Percentiles rank a stretch among this genome's conserved stretches.
These are phyloP conservation scores for Mortierella sp. DNA, from an alignment of 371 early-diverging fungal genomes.

Conservation along the genomic window DNA sequence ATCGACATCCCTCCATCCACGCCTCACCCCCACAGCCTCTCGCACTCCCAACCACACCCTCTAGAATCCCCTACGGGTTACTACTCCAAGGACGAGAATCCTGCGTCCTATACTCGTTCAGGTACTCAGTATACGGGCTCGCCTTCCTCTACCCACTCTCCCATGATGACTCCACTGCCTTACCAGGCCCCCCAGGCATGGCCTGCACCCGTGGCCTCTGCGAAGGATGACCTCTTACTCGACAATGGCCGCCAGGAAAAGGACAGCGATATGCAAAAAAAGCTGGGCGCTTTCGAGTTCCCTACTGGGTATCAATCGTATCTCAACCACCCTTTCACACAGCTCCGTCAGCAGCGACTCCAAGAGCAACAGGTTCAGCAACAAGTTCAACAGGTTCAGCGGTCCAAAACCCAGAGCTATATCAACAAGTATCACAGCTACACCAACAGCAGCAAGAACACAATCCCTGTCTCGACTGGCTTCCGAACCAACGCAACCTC, in stretches of 20 bases:
- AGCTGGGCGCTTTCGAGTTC: constrained; percentile 27
- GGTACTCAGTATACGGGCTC: constrained; percentile 27
- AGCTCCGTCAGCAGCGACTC: constrained; percentile 23
- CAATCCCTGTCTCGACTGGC: neutral
- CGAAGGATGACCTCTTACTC: neutral
- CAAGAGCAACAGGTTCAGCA: too few species aligned
- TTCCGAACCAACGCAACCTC: neutral
- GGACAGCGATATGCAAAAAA: neutral
- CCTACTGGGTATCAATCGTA: constrained; percentile 16
- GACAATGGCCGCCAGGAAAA: too few species aligned
- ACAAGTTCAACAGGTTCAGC: constrained; percentile 9
- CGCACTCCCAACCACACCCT: neutral
- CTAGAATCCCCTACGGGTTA: constrained; percentile 12
- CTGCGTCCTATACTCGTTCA: constrained; percentile 22
- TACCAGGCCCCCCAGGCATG: constrained; percentile 1
- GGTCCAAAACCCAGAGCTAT: constrained; percentile 4
- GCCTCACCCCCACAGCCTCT: neutral
- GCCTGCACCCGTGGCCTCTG: too few species aligned
- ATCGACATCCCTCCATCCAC: constrained; percentile 22
- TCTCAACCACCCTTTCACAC: constrained; percentile 29
- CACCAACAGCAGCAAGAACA: constrained; percentile 15
- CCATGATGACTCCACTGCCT: constrained; percentile 26
- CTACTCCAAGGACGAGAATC: constrained; percentile 18
- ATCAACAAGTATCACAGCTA: constrained; percentile 23
- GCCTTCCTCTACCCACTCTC: constrained; percentile 15